Evolutionary conservation across 257 asterid genomes (phyloP).

Genomic region (Anisodus acutangulus): DNA sequence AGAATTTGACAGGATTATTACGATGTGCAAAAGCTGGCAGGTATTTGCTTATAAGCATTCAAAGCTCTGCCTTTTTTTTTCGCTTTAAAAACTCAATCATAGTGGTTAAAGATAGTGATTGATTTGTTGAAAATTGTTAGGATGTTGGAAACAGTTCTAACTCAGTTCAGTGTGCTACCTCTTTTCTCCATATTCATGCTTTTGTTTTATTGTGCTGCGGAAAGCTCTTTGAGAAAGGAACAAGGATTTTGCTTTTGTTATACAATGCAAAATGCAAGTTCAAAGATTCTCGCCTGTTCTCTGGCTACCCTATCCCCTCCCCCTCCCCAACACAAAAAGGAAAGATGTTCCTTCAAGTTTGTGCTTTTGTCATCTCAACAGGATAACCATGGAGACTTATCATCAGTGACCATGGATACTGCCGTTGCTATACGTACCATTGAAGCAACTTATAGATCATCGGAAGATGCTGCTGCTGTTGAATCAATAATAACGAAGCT

Average conservation of each 20-base stretch:
- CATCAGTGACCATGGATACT: conserved; percentile 98
- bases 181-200: background rate
- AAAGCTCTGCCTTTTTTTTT: background rate
- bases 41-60: conserved; percentile 44
- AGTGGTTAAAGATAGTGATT: background rate
- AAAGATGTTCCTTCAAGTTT: background rate
- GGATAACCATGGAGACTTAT: conserved; percentile 97
- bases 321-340: background rate
- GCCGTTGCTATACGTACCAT: conserved; percentile 99
- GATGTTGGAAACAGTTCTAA: background rate
- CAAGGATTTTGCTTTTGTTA: background rate
- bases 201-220: background rate
- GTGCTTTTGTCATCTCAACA: conserved; percentile 39
- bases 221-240: background rate
- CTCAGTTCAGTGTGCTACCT: background rate
- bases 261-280: background rate
- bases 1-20: conserved; percentile 93
- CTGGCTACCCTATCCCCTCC: conserved; percentile 11
- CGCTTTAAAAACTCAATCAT: background rate
- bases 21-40: conserved; percentile 99
- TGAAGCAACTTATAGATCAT: conserved; percentile 88
- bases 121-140: background rate
- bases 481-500: conserved; percentile 82
- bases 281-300: background rate
- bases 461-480: conserved; percentile 93